Percentiles rank a stretch among this genome's conserved stretches.
Conservation (phyloP, 1,284 basidiomycete species). For the Pseudozyma tsukubaensis region DNA sequence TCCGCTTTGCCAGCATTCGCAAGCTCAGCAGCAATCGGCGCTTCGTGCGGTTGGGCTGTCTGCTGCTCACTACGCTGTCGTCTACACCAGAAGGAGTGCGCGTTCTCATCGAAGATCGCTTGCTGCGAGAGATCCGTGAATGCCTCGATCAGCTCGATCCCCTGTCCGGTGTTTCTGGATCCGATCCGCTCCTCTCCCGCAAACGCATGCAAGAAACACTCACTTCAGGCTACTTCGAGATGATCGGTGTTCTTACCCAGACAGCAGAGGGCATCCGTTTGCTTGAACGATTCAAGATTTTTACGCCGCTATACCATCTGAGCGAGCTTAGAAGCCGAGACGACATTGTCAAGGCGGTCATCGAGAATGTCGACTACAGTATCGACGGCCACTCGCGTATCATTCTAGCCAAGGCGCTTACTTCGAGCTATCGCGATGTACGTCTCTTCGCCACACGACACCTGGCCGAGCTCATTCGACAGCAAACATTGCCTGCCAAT, state of each 20-base stretch:
- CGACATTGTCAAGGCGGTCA: slow-evolving; percentile 88
- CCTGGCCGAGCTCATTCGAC: slow-evolving; percentile 73
- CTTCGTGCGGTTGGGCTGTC: slow-evolving; percentile 71
- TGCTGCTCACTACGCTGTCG: slow-evolving; percentile 84
- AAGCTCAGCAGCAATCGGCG: slow-evolving; percentile 73
- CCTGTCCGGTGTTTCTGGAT: slow-evolving; percentile 70
- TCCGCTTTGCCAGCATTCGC: slow-evolving; percentile 83
- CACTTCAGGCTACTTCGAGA: slow-evolving; percentile 92
- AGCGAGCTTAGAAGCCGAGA: slow-evolving; percentile 90
- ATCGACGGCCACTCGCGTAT: slow-evolving; percentile 62
- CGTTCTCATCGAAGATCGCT: slow-evolving; percentile 86
- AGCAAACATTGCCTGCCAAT: slow-evolving; percentile 26
- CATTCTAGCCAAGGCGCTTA: slow-evolving; percentile 91
- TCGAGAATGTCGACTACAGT: slow-evolving; percentile 82
- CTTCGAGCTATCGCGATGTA: slow-evolving; percentile 68
- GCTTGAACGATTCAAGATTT: slow-evolving; percentile 89
- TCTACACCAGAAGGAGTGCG: slow-evolving; percentile 83
- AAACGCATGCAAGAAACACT: slow-evolving; percentile 84
- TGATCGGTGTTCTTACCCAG: slow-evolving; percentile 90
- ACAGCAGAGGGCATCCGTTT: slow-evolving; percentile 87
- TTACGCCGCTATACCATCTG: slow-evolving; percentile 93
- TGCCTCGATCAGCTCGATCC: slow-evolving; percentile 92
- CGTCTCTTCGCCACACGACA: slow-evolving; percentile 88
- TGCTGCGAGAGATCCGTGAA: slow-evolving; percentile 85
- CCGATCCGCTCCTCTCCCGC: slow-evolving; percentile 84